Percentiles rank a stretch among this genome's conserved stretches.
Conservation (phyloP, 768 basidiomycete species). For the Russula compacta region DNA sequence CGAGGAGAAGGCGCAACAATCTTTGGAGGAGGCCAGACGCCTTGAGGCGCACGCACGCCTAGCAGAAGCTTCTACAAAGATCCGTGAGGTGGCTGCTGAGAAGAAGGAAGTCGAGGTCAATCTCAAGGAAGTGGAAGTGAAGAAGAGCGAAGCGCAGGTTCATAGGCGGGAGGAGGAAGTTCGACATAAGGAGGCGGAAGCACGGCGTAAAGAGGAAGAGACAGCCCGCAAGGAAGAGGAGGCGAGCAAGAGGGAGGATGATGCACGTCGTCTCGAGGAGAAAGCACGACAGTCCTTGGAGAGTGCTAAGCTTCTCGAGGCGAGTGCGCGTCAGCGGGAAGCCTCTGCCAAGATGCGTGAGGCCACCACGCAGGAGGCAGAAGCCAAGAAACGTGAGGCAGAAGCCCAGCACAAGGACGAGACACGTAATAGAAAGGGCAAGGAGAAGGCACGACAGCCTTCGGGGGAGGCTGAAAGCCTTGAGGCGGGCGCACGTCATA, state of each 20-base stretch:
- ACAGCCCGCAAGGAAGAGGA: conserved; percentile 31
- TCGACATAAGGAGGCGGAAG: conserved; percentile 25
- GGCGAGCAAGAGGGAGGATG: conserved; percentile 26
- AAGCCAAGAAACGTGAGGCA: conserved; percentile 28
- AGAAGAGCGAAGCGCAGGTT: conserved; percentile 28
- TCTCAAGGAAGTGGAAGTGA: conserved; percentile 24
- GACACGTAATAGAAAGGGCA: no score
- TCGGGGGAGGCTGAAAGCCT: conserved; percentile 18
- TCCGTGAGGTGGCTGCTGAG: conserved; percentile 18
- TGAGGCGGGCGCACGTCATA: conserved; percentile 20
- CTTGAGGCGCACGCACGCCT: conserved; percentile 17
- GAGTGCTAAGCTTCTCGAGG: conserved; percentile 10
- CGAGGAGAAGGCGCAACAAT: conserved; percentile 22
- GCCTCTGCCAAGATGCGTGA: conserved; percentile 20
- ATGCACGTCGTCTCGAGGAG: conserved; percentile 28
- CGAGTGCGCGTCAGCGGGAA: conserved; percentile 17
- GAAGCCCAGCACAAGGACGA: conserved; percentile 19
- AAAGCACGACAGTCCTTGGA: conserved; percentile 20
- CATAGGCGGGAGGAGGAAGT: conserved; percentile 27
- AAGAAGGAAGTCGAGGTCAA: conserved; percentile 17
- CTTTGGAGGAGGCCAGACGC: not conserved
- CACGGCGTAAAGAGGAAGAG: conserved; percentile 26
- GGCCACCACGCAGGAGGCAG: conserved; percentile 19
- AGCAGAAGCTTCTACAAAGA: conserved; percentile 21
- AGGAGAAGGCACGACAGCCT: conserved; percentile 21